Evolutionary conservation across 345 rosid genomes (phyloP), one percentile per base, ranked within the genome.

Genomic region (Brassica napus): DNA sequence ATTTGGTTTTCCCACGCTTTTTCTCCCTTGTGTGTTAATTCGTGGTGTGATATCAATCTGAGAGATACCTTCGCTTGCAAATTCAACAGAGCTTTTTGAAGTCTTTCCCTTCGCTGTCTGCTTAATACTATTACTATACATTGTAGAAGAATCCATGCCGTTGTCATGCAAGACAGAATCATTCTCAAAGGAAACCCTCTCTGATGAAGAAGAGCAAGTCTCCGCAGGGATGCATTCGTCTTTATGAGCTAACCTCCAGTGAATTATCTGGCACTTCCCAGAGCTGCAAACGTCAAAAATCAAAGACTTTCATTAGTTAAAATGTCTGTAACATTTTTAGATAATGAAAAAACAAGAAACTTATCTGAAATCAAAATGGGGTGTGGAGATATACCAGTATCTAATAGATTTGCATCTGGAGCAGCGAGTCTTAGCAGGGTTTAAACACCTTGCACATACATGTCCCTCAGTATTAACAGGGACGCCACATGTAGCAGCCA

Each of bases 231-330:
- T 79, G 83, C 97, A 94, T 77, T 90, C 94, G 26, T 89, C 83
- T 78, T 83, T 88, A 74, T 94, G 98, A 69, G 83, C 85, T 87
- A 81, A 84, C 88, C 97, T 91, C 98, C 98, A 94, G 73, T 94
- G 98, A 86, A 88, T 83, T 85, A 94, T 89, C 78, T 94, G 98
- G 78, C 98, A 94, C 86, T 85, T 89, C 32, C 97, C 97, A 30
- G 98, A 94, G 86, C 97, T 93, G 86, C 86, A 83, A 16, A 72
- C 55, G 26, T 16, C 24, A 16, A 54, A 54, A 16, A 54, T n/a
- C 14, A 24, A 69, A 70, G 72, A 69, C 28, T 5, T 10, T 39
- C 18, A 72, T n/a, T 31, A 9, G 77, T 58, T 57, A 66, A 37
- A 12, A 9, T 8, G 60, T 47, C 54, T 47, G 15, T 6, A 47